Base-by-base conservation (phyloP, 2,329 filamentous ascomycete genomes). In the Fusarium chuoi region DNA sequence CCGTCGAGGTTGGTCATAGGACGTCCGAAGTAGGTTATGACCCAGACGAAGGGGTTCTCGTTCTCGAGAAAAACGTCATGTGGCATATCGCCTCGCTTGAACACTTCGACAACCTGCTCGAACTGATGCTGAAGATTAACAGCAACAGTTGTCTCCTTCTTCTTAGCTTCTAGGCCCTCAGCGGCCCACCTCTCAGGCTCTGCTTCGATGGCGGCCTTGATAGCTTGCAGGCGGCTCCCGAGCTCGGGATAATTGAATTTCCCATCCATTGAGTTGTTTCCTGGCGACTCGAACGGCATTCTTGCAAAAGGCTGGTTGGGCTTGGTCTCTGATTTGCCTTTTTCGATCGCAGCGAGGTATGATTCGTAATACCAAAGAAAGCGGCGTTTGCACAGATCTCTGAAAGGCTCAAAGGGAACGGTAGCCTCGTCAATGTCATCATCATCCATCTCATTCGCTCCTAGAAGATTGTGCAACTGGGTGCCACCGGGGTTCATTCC, bases 331-430 rank as follows among this genome's bases (percentile, higher is more conserved):
- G 85, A 81, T 76, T 87, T 88, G 35, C 91, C 93, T 68, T 90
- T 87, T 42, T 90, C 87, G 58, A 97, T 91, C 3, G 92, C 88
- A 7, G 88, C 85, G 28, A 96, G 85, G 79, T 98, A 98, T 7
- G 93, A 93, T 75, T 97, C 93, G 81, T 94, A 97, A 83, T 98
- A 98, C 96, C 96, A 98, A 20, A 98, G 85, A 80, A 98, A 98
- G 3, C 95, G 91, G 42, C 93, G 91, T 83, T 98, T 98, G 87
- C 93, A 94, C 10, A 98, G 86, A 78, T 98, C 96, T 75, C 91
- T 92, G 84, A 98, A 98, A 0, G 95, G 94, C 75, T 97, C 93
- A 81, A 94, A 97, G 1, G 89, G 87, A 2, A 89, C 79, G 13
- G 79, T 82, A 1, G 82, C 80, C 45, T 92, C 90, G 20, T 89